phyloP scores from a whole-genome alignment of 1,284 basidiomycete species.

The Trichosporon asahii region DNA sequence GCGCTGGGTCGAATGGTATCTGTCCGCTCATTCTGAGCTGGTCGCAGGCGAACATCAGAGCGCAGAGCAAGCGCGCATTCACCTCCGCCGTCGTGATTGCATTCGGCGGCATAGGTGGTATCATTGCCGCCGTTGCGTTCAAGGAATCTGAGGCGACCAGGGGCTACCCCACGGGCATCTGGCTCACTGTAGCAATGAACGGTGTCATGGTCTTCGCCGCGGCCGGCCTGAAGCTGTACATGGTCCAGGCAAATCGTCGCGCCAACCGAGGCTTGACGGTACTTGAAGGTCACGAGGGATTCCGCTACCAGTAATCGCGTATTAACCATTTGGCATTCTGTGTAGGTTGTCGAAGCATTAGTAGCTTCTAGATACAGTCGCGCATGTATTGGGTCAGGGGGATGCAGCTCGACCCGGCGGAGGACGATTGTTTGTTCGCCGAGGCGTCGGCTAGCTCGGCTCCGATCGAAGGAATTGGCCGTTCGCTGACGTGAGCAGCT shows the following conservation, averaged over 20 bases:
- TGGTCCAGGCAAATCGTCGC: background rate
- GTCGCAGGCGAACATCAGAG: slow-evolving; percentile 51
- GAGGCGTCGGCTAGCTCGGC: background rate
- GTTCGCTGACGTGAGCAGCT: background rate
- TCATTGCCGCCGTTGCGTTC: slow-evolving; percentile 45
- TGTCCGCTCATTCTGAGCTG: slow-evolving; percentile 41
- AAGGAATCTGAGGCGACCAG: slow-evolving; percentile 32
- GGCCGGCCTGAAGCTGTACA: background rate
- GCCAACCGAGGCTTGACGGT: background rate
- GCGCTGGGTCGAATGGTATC: background rate
- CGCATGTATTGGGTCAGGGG: too few species aligned
- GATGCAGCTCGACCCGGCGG: too few species aligned
- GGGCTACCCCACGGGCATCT: slow-evolving; percentile 26
- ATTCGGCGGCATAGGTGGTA: slow-evolving; percentile 53
- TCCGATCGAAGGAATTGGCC: background rate
- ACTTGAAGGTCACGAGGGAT: background rate
- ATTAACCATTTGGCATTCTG: too few species aligned
- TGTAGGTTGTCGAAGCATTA: background rate
- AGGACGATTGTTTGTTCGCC: background rate
- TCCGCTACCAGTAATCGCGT: slow-evolving; percentile 10
- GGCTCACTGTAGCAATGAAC: background rate
- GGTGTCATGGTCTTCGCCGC: background rate
- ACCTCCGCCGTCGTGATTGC: slow-evolving; percentile 49
- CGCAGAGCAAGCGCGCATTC: slow-evolving; percentile 49
- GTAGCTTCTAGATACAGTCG: too few species aligned